phyloP scores from a whole-genome alignment of 2,329 filamentous ascomycete species.

The Aspergillus versicolor region DNA sequence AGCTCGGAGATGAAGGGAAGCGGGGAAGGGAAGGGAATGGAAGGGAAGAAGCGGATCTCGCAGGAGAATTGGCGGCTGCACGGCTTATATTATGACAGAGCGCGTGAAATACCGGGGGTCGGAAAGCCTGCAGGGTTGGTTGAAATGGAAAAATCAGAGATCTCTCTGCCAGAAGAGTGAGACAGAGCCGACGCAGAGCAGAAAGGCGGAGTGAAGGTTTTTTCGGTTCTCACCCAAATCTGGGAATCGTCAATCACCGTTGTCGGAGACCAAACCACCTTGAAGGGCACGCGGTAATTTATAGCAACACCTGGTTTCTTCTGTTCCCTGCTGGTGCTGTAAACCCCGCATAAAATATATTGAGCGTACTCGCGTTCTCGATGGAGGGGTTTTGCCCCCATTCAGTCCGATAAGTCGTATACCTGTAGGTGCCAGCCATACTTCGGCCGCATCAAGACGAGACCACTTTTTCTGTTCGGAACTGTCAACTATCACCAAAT shows the following conservation, averaged over 20 bases:
- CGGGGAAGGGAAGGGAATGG: neutral
- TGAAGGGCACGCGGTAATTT: neutral
- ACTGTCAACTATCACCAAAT: neutral
- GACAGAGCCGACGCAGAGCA: neutral
- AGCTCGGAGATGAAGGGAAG: neutral
- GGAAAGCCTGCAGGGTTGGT: neutral
- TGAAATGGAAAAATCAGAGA: neutral
- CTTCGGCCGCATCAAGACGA: no score
- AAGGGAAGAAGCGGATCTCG: neutral
- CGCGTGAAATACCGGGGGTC: neutral
- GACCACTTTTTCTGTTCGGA: neutral
- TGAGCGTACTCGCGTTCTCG: slow-evolving; percentile 4
- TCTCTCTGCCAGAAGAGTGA: neutral
- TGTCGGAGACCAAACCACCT: neutral
- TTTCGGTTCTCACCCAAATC: slow-evolving; percentile 2
- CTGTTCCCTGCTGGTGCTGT: neutral
- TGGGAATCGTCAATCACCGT: slow-evolving; percentile 2
- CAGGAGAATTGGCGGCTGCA: neutral
- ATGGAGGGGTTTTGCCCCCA: neutral
- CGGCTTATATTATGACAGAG: neutral
- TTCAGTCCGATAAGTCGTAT: neutral
- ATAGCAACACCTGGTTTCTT: neutral
- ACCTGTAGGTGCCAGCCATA: neutral
- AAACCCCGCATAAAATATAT: neutral
- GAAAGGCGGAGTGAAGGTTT: slow-evolving; percentile 2